These are phyloP conservation scores for Seminavis robusta DNA, from an alignment of 108 stramenopile genomes.

Conservation along the genomic window DNA sequence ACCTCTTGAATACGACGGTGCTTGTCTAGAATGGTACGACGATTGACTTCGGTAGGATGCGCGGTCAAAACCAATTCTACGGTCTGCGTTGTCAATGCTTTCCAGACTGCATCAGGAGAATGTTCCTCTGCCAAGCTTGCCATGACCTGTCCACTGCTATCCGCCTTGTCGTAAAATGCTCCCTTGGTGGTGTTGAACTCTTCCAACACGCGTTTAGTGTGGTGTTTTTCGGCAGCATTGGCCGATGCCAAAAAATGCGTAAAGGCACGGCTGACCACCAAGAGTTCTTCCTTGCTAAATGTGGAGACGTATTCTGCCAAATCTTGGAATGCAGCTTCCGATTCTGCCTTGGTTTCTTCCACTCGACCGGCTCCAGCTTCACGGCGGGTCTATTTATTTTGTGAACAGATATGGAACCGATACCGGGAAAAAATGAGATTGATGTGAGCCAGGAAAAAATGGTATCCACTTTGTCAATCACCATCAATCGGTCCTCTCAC, in stretches of 20 bases:
- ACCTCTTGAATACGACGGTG: constrained; percentile 58
- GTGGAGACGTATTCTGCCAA: constrained; percentile 42
- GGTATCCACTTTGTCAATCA: not conserved
- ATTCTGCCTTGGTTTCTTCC: constrained; percentile 4
- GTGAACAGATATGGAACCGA: not conserved
- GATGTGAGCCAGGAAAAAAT: not conserved
- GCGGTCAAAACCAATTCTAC: constrained; percentile 95
- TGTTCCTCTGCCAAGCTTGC: constrained; percentile 42
- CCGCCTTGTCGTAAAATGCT: constrained; percentile 23
- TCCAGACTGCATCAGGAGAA: constrained; percentile 58
- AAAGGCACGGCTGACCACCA: constrained; percentile 64
- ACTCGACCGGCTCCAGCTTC: constrained; percentile 43
- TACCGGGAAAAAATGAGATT: not conserved
- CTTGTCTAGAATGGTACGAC: constrained; percentile 87
- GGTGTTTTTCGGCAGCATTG: constrained; percentile 82
- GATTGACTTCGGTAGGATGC: constrained; percentile 97
- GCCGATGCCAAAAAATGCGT: constrained; percentile 82
- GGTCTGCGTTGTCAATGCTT: constrained; percentile 74
- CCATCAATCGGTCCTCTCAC: constrained; percentile 19
- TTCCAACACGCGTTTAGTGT: constrained; percentile 52
- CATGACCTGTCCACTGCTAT: constrained; percentile 65
- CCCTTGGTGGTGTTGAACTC: not conserved
- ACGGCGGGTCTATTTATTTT: constrained; percentile 36
- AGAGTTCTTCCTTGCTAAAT: constrained; percentile 58
- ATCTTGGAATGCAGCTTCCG: constrained; percentile 38